Evolutionary conservation across 768 basidiomycete species (phyloP).

Genomic region (Agrocybe praecox): DNA sequence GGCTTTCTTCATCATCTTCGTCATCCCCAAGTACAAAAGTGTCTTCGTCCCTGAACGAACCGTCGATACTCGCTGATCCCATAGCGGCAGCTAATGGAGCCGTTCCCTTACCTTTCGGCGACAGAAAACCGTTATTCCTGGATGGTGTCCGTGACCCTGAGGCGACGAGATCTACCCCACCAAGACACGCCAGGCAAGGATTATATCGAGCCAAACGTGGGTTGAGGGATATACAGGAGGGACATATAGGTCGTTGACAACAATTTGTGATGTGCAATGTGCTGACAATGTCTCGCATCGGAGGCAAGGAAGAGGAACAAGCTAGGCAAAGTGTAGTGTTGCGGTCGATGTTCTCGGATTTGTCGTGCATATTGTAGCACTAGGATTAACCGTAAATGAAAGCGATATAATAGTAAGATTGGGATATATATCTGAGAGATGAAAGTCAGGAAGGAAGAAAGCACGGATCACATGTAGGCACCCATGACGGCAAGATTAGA

Average conservation of each 20-base stretch:
- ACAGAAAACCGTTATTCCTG: background rate
- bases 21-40: constrained; percentile 70
- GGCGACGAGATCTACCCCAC: constrained; percentile 48
- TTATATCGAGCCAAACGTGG: constrained; percentile 68
- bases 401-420: background rate
- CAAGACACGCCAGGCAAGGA: constrained; percentile 72
- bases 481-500: background rate
- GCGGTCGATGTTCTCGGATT: constrained; percentile 10
- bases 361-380: background rate
- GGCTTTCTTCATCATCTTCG: constrained; percentile 49
- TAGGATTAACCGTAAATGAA: background rate
- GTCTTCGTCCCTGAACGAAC: constrained; percentile 61
- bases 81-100: background rate
- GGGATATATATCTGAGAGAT: background rate
- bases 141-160: constrained; percentile 6
- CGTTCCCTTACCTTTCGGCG: constrained; percentile 1
- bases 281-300: constrained; percentile 22
- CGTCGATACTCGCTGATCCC: constrained; percentile 31
- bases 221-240: constrained; percentile 55
- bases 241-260: constrained; percentile 69
- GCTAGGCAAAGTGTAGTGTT: constrained; percentile 54
- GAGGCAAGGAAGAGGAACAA: constrained; percentile 61
- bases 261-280: constrained; percentile 58
- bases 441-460: too few relatives aligned
- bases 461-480: too few relatives aligned